A percentile compares a stretch with the other conserved stretches of the same genome.
Conservation (phyloP, 1,284 basidiomycete genomes). For the Sporisorium graminicola region DNA sequence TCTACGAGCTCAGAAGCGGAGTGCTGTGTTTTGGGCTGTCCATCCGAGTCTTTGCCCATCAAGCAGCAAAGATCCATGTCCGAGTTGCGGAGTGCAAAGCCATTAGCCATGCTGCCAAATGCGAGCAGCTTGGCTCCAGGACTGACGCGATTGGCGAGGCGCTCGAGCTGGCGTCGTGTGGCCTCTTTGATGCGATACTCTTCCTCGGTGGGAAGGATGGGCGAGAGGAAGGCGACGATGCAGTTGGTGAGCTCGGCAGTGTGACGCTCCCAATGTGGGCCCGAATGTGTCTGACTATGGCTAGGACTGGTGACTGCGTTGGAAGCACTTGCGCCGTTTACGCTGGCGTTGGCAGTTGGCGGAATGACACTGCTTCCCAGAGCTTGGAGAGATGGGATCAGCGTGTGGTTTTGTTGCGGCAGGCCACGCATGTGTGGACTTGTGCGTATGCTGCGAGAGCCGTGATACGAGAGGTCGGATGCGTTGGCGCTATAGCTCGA, state of each 20-base stretch:
- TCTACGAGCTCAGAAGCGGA: slow-evolving; percentile 88
- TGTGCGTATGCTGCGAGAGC: slow-evolving; percentile 40
- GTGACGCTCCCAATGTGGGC: slow-evolving; percentile 60
- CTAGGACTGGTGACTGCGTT: slow-evolving; percentile 26
- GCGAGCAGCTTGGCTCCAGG: slow-evolving; percentile 89
- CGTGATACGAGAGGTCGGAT: slow-evolving; percentile 23
- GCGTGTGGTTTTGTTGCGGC: slow-evolving; percentile 28
- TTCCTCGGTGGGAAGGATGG: slow-evolving; percentile 68
- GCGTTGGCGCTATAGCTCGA: slow-evolving; percentile 16
- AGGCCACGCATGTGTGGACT: slow-evolving; percentile 47
- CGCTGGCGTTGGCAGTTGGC: slow-evolving; percentile 19
- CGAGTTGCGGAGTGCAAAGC: slow-evolving; percentile 92
- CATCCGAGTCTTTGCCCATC: slow-evolving; percentile 71
- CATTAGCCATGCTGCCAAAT: slow-evolving; percentile 90
- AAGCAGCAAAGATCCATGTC: slow-evolving; percentile 99
- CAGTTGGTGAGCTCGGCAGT: slow-evolving; percentile 65
- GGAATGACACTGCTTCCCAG: slow-evolving; percentile 21
- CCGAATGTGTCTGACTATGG: slow-evolving; percentile 19
- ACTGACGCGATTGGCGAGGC: slow-evolving; percentile 92
- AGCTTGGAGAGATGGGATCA: slow-evolving; percentile 22
- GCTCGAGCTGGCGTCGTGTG: slow-evolving; percentile 91
- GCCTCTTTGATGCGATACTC: slow-evolving; percentile 81
- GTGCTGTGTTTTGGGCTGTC: slow-evolving; percentile 36
- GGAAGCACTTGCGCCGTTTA: slow-evolving; percentile 14
- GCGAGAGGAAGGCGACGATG: slow-evolving; percentile 66